Evolutionary conservation across 305 asterid genomes (phyloP), one percentile per base, ranked within the genome.

Genomic region (Salvia sclarea): DNA sequence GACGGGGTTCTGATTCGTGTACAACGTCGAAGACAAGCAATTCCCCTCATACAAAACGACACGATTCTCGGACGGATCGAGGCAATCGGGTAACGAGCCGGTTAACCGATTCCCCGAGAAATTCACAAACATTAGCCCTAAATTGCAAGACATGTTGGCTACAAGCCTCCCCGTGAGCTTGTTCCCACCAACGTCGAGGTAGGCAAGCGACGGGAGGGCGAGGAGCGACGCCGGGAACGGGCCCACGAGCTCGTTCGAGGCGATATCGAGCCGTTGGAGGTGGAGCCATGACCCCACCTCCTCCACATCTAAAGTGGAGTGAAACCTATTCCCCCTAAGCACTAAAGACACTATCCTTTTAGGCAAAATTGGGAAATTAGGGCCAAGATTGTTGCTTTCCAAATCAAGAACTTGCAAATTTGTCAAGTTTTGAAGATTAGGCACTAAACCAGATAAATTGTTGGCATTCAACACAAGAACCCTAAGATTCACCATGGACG

Each of bases 381-480:
- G 96, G 8, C 98, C 96, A 54, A 92, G 73, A 74, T 74, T 61
- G 71, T 92, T 92, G 72, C 69, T 48, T 64, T 70, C 88, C 35
- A 92, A 62, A 80, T 88, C 96, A 83, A 90, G 85, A 78, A 85
- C 85, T 71, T 92, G 98, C 20, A 92, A 88, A 65, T 86, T 92
- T 31, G 81, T 75, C 79, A 92, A 68, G 18, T 69, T 76, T 1
- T 73, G 76, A 49, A 92, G 79, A 40, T 49, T 63, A 47, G 86
- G 82, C 17, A 88, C 81, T 49, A 73, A 80, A 64, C 91, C 96
- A 8, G 91, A 76, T 6, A 88, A 73, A 60, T 76, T 75, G 60
- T 88, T 92, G 16, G 65, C 72, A 67, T 97, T 82, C 41, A 88
- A 71, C 44, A 80, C 75, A 47, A 92, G 79, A 52, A 74, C 68